phyloP scores from a whole-genome alignment of 1,284 basidiomycete genomes.

The Waitea zeae region DNA sequence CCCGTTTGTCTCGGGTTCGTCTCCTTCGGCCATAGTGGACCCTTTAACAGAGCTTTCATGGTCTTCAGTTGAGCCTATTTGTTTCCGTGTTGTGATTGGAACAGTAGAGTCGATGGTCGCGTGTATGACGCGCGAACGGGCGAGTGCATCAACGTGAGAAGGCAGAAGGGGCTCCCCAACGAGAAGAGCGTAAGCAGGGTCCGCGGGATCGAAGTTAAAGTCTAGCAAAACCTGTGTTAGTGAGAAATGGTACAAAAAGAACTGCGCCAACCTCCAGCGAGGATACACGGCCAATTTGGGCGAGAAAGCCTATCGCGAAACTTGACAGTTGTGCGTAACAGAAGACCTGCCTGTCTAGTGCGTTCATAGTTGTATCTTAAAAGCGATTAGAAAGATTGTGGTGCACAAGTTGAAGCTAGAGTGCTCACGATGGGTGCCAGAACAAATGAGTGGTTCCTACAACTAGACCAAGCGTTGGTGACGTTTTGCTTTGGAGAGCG shows the following conservation, averaged over 20 bases:
- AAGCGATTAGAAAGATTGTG: no score
- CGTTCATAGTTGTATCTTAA: neutral
- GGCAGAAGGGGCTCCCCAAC: conserved; percentile 37
- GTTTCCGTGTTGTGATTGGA: conserved; percentile 12
- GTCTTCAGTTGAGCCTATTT: conserved; percentile 16
- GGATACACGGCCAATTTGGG: conserved; percentile 55
- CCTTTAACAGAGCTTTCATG: conserved; percentile 19
- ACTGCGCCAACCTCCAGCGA: conserved; percentile 58
- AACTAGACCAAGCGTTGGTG: conserved; percentile 31
- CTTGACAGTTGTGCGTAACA: conserved; percentile 45
- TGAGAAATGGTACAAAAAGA: conserved; percentile 2
- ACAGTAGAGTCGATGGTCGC: conserved; percentile 52
- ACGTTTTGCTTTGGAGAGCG: conserved; percentile 30
- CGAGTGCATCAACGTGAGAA: conserved; percentile 35
- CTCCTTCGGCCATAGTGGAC: conserved; percentile 3
- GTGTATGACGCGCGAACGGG: conserved; percentile 68
- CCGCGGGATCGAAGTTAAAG: conserved; percentile 83
- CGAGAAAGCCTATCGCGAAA: conserved; percentile 35
- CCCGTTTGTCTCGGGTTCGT: conserved; percentile 7
- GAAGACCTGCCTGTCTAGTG: conserved; percentile 46
- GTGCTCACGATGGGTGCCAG: conserved; percentile 76
- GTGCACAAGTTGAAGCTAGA: no score
- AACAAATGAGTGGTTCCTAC: conserved; percentile 81
- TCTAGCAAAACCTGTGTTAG: conserved; percentile 31
- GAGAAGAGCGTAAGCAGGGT: conserved; percentile 75